phyloP scores from a whole-genome alignment of 116 monocot genomes.

The Posidonia oceanica region DNA sequence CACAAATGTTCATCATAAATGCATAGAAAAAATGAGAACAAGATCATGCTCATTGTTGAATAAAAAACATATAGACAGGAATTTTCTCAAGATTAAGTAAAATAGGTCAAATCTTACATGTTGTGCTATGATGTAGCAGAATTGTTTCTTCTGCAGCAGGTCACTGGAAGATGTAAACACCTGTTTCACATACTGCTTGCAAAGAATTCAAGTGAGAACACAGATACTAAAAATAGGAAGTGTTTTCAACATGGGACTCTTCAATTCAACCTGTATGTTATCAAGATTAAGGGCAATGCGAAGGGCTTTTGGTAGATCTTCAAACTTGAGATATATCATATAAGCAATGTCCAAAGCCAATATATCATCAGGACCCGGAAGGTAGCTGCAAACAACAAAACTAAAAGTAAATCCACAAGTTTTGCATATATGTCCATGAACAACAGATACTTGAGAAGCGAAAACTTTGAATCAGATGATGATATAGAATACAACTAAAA shows the following conservation, averaged over 20 bases:
- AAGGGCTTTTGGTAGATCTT: conserved; percentile 70
- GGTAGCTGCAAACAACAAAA: conserved; percentile 42
- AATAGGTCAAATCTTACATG: conserved; percentile 45
- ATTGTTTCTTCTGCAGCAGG: conserved; percentile 84
- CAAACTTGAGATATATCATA: conserved; percentile 81
- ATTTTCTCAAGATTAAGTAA: not conserved
- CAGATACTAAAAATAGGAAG: not conserved
- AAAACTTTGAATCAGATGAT: too few species aligned
- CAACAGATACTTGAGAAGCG: not conserved
- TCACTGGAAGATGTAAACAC: conserved; percentile 57
- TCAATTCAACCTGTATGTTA: conserved; percentile 51
- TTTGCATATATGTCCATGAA: not conserved
- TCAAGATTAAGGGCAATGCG: conserved; percentile 75
- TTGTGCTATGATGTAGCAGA: conserved; percentile 81
- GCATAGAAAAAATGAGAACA: too few species aligned
- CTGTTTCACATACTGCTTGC: conserved; percentile 71
- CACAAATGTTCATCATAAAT: too few species aligned
- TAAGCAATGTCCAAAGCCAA: conserved; percentile 78
- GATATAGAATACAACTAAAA: not conserved
- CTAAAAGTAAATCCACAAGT: not conserved
- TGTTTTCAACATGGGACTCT: not conserved
- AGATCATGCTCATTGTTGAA: too few species aligned
- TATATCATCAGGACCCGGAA: conserved; percentile 80
- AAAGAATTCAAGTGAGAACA: not conserved
- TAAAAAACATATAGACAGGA: too few species aligned